These are phyloP conservation scores for Colletotrichum kahawae DNA, from an alignment of 2,329 filamentous ascomycete species.

Conservation along the genomic window DNA sequence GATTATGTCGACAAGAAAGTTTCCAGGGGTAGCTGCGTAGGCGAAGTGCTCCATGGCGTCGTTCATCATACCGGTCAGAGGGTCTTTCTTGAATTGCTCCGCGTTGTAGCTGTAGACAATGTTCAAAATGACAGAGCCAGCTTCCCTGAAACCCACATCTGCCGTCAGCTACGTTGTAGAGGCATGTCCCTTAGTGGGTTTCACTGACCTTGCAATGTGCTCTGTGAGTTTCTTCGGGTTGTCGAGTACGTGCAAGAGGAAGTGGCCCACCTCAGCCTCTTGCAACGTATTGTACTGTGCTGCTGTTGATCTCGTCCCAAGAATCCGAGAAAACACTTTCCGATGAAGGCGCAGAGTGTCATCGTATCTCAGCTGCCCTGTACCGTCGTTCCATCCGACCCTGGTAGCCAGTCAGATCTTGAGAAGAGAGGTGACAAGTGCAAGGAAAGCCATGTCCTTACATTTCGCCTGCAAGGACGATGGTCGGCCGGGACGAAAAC, in stretches of 20 bases:
- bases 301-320: constrained; percentile 45
- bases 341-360: constrained; percentile 44
- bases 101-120: not conserved
- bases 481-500: constrained; percentile 36
- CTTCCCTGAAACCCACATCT: not conserved
- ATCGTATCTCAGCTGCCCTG: constrained; percentile 40
- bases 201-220: constrained; percentile 46
- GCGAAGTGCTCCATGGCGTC: not conserved
- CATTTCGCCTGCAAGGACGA: constrained; percentile 39
- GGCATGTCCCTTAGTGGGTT: accelerated
- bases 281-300: constrained; percentile 45
- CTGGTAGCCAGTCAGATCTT: not conserved
- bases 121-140: not conserved
- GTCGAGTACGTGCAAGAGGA: constrained; percentile 46
- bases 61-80: not conserved
- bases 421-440: not conserved
- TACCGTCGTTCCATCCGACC: constrained; percentile 41
- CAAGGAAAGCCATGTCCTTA: constrained; percentile 22
- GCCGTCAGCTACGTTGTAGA: not conserved
- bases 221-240: constrained; percentile 40
- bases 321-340: constrained; percentile 45
- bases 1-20: constrained; percentile 15
- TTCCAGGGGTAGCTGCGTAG: not conserved
- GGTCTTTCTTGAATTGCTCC: not conserved
- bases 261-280: constrained; percentile 47